Evolutionary conservation across 208 protist genomes (phyloP), one percentile per base, ranked within the genome.

Genomic region (Crithidia expoeki): DNA sequence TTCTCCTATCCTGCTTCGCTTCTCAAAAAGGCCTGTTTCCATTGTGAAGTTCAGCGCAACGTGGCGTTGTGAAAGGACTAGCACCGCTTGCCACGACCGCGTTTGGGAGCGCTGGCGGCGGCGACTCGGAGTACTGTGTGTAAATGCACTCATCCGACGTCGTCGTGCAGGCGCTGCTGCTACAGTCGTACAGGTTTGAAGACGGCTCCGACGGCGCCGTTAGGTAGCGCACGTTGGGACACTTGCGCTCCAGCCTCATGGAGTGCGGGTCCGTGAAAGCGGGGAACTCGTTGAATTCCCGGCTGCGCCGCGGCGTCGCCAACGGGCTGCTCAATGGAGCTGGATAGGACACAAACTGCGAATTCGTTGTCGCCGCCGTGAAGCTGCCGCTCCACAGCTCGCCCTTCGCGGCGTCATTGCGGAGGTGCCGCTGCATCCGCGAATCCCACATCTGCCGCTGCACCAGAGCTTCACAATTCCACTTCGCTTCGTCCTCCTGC

Each of bases 401-500:
- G 4, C 38, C 38, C 52, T 40, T 30, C 23, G 44, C 27, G n/a
- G 50, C 28, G 17, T 56, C 49, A 32, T 27, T 52, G 64, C 52
- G 38, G 23, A 38, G 52, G 25, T 38, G 27, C 42, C 49, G 25
- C 33, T 23, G 61, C 61, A 34, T 25, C 33, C 32, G 33, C 21
- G 61, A 2, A 23, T 57, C 33, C 46, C 47, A 55, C 61, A 42
- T 40, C 30, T 67, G 49, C 21, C 47, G 61, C 11, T 30, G 47
- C 49, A 52, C 28, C 61, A 55, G 32, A 10, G 47, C 61, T n/a
- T 67, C 47, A 4, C 49, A 14, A 33, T 57, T 55, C 61, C 61
- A 57, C 1, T 57, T 33, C n/a, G 47, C 47, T 30, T 67, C 61
- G n/a, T 57, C 61, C 49, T 67, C 61, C 2, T 32, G 49, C 21